A percentile compares a stretch with the other conserved stretches of the same genome.
Evolutionary conservation across 2,329 filamentous ascomycete species (phyloP).

Genomic region (Erysiphe neolycopersici): DNA sequence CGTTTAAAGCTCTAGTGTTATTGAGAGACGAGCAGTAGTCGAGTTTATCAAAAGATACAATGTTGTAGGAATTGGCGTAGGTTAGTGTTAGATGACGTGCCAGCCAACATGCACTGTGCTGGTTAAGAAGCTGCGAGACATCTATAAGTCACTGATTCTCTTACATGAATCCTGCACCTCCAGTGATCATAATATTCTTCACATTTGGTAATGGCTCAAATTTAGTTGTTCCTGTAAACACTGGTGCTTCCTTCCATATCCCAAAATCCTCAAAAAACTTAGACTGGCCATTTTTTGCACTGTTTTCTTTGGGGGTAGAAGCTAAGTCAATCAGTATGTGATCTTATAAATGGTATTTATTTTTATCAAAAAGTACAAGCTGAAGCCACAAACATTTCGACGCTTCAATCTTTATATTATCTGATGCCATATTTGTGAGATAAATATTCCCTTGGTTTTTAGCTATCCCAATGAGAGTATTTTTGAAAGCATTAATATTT

Average conservation of each 20-base stretch:
- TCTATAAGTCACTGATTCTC: conserved; percentile 9
- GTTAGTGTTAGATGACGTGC: conserved; percentile 51
- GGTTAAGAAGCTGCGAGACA: not conserved
- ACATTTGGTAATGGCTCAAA: conserved; percentile 43
- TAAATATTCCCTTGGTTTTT: too few species aligned
- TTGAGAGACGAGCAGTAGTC: conserved; percentile 62
- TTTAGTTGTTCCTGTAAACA: conserved; percentile 40
- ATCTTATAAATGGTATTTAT: too few species aligned
- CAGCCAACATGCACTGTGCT: conserved; percentile 41
- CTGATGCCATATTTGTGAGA: not conserved
- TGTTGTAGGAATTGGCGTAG: conserved; percentile 48
- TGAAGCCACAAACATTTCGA: not conserved
- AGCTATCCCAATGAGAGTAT: too few species aligned
- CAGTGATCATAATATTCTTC: conserved; percentile 62
- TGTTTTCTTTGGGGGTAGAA: too few species aligned
- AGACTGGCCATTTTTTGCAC: not conserved
- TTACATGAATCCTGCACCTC: conserved; percentile 67
- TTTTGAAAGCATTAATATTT: too few species aligned
- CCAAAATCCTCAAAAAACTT: conserved; percentile 30
- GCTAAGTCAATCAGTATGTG: too few species aligned
- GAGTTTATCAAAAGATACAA: conserved; percentile 63
- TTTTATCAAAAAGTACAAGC: too few species aligned
- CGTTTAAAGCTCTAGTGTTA: conserved; percentile 45
- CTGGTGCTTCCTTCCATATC: conserved; percentile 44
- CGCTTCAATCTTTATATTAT: not conserved